A percentile compares a stretch with the other conserved stretches of the same genome.
phyloP scores from a whole-genome alignment of 2,329 filamentous ascomycete genomes.

The Ophiocordyceps camponoti-saundersi region DNA sequence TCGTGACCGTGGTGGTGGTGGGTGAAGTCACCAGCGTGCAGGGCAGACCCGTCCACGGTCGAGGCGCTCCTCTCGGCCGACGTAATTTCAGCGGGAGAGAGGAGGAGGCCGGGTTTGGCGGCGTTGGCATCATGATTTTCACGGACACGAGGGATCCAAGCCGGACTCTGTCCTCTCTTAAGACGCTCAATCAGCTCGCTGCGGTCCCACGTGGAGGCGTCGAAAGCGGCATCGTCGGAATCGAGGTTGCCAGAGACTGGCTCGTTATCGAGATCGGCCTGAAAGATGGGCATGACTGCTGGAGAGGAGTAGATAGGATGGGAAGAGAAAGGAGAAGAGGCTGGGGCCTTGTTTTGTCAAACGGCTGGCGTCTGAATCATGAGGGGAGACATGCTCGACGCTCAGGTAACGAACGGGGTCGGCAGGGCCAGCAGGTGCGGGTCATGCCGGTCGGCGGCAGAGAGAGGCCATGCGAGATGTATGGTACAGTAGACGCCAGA shows the following conservation, averaged over 20 bases:
- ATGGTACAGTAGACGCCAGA: too few relatives aligned
- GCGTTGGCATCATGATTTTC: constrained; percentile 1
- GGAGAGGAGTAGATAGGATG: background rate
- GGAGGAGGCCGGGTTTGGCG: constrained; percentile 13
- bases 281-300: constrained; percentile 38
- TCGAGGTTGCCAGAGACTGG: constrained; percentile 6
- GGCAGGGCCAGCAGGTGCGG: background rate
- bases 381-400: background rate
- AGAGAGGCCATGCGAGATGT: background rate
- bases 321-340: background rate
- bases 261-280: constrained; percentile 25
- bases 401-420: background rate
- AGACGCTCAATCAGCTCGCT: constrained; percentile 69
- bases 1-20: constrained; percentile 10
- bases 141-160: constrained; percentile 34
- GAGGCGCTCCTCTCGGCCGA: constrained; percentile 53
- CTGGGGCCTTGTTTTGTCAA: background rate
- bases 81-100: constrained; percentile 21
- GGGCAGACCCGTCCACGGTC: constrained; percentile 38
- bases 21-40: constrained; percentile 53
- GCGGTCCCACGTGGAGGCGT: constrained; percentile 36
- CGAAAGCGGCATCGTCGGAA: background rate
- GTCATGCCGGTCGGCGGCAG: background rate
- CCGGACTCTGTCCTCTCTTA: constrained; percentile 61
- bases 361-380: background rate